Base-by-base conservation (phyloP, 2,329 filamentous ascomycete genomes). In the Aspergillus aculeatus region DNA sequence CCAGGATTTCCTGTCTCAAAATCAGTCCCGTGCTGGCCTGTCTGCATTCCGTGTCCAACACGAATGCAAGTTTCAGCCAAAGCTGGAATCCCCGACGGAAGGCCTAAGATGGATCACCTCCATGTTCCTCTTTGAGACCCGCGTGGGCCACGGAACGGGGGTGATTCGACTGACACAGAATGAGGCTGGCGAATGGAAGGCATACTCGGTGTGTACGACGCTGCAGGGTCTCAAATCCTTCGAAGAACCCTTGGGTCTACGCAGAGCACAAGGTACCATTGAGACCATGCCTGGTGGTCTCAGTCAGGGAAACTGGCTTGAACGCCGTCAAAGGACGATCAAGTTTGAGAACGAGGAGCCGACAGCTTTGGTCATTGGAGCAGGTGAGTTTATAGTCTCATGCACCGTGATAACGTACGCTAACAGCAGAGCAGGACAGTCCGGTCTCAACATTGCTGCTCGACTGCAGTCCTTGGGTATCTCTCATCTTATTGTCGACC, bases 401-500 rank as follows among this genome's bases (percentile, higher is more conserved):
- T 35, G 29, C 26, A 47, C 19, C 26, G 5, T 47, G 14, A 10
- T 6, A 9, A 3, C 5, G 9, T 7, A 31, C 16, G 26, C 24
- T 50, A 12, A 35, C 1, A 26, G 11, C 26, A 16, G 47, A 47
- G 26, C 47, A 78, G 78, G 78, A 6, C 78, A 80, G 63, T 71
- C 77, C 19, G 79, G 78, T 16, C 64, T 80, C 19, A 78, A 75
- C 31, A 66, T 77, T 50, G 78, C 71, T 24, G 78, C 78, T 35
- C 73, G 78, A 11, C 69, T 80, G 2, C 71, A 79, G 56, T 73
- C 72, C 3, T 67, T 80, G 12, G 74, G 75, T 4, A 57, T 81
- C 0, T 71, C 74, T 5, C 71, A 69, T 53, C 67, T 82, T 19
- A 70, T 83, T 31, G 66, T 83, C 14, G 81, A 83, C 54, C 75